phyloP scores from a whole-genome alignment of 2,329 filamentous ascomycete genomes.

The Piedraia hortae region DNA sequence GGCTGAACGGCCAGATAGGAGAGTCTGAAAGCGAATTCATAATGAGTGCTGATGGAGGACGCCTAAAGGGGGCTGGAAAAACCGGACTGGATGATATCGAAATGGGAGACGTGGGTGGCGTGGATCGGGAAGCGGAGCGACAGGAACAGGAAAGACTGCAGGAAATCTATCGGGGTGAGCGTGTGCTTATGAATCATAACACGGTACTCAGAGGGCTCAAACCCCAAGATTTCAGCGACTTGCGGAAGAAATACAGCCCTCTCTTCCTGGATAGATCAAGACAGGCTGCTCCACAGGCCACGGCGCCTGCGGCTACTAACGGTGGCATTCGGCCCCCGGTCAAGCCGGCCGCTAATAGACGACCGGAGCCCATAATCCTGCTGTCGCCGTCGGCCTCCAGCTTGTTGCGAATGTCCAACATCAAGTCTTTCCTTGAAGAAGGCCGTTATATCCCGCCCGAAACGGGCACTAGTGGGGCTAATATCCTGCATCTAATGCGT shows the following conservation, averaged over 20 bases:
- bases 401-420: constrained; percentile 80
- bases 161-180: constrained; percentile 75
- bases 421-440: constrained; percentile 73
- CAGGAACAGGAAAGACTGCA: constrained; percentile 53
- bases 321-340: constrained; percentile 12
- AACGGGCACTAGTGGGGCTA: constrained; percentile 27
- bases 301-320: constrained; percentile 16
- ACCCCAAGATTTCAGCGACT: constrained; percentile 72
- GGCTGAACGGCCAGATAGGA: constrained; percentile 69
- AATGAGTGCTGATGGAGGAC: constrained; percentile 46
- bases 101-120: constrained; percentile 16
- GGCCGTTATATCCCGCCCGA: constrained; percentile 53
- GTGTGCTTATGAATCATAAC: constrained; percentile 80
- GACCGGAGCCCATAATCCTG: constrained; percentile 69
- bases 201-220: constrained; percentile 66
- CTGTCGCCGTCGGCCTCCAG: constrained; percentile 89
- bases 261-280: constrained; percentile 20
- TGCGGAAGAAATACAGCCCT: constrained; percentile 45
- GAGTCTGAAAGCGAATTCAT: constrained; percentile 71
- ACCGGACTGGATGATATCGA: constrained; percentile 11
- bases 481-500: constrained; percentile 67
- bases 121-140: constrained; percentile 29
- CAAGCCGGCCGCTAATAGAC: constrained; percentile 17
- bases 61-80: constrained; percentile 17
- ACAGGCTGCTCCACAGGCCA: constrained; percentile 4